Percentiles rank a stretch among this genome's conserved stretches.
Conservation (phyloP, 2,329 filamentous ascomycete species). For the Apiospora phragmitis region DNA sequence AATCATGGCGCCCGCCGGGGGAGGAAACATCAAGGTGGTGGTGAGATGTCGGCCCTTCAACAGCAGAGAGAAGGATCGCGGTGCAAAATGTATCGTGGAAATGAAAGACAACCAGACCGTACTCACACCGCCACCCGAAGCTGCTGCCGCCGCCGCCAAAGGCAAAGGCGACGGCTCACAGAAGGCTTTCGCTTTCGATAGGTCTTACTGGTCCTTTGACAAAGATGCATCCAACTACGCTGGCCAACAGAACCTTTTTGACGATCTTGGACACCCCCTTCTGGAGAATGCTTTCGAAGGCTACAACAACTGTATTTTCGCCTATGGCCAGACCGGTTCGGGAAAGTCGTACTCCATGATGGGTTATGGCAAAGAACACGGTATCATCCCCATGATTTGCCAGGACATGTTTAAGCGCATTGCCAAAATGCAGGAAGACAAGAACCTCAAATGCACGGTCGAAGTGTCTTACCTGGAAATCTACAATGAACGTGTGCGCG, state of each 20-base stretch:
- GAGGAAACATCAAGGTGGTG: constrained; percentile 99
- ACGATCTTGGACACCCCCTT: constrained; percentile 83
- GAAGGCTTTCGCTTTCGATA: constrained; percentile 94
- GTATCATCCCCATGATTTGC: constrained; percentile 96
- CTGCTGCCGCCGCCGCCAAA: constrained; percentile 58
- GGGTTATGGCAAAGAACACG: constrained; percentile 94
- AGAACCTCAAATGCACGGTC: constrained; percentile 82
- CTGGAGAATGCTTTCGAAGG: constrained; percentile 97
- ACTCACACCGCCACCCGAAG: constrained; percentile 70
- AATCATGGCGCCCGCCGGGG: constrained; percentile 67
- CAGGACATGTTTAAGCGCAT: constrained; percentile 97
- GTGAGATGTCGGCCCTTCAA: constrained; percentile 96
- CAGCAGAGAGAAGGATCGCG: constrained; percentile 86
- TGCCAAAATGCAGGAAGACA: constrained; percentile 66
- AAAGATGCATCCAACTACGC: constrained; percentile 80
- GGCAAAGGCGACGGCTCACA: constrained; percentile 67
- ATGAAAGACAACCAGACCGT: constrained; percentile 95
- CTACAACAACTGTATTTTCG: constrained; percentile 99
- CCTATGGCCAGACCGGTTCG: constrained; percentile 96
- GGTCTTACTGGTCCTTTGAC: constrained; percentile 97
- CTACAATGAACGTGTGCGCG: constrained; percentile 96
- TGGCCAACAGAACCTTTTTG: constrained; percentile 84
- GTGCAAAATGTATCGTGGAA: constrained; percentile 93
- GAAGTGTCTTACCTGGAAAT: constrained; percentile 99
- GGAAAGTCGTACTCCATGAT: constrained; percentile 99